Conservation (phyloP, 192 early-diverging fungal species). For the Backusella westeae region DNA sequence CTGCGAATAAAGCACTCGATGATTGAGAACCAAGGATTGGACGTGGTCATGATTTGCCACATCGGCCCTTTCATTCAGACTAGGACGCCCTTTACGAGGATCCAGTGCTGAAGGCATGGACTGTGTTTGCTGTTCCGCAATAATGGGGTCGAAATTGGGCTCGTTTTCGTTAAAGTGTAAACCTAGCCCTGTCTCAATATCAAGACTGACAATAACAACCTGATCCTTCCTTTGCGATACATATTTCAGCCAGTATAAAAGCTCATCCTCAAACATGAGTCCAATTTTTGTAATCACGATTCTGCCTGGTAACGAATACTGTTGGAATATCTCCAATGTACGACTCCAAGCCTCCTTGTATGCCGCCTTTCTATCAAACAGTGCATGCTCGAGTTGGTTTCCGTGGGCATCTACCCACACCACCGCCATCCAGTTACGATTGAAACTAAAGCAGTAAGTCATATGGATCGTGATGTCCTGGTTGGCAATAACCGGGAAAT, state of each 20-base stretch:
- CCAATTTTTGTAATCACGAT: conserved; percentile 46
- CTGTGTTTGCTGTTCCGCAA: background rate
- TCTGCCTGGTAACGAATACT: conserved; percentile 38
- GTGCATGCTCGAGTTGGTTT: conserved; percentile 41
- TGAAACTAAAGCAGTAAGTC: conserved; percentile 45
- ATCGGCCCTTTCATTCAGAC: background rate
- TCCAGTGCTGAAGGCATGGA: conserved; percentile 25
- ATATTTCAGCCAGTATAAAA: conserved; percentile 12
- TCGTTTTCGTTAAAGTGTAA: background rate
- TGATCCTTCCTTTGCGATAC: background rate
- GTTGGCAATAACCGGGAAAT: conserved; percentile 24
- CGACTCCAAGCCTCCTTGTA: conserved; percentile 44
- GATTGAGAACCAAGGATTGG: conserved; percentile 42
- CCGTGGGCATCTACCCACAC: conserved; percentile 49
- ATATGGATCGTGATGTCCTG: conserved; percentile 41
- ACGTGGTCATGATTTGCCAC: conserved; percentile 22
- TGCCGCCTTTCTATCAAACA: conserved; percentile 16
- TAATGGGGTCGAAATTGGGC: background rate
- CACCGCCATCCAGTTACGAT: conserved; percentile 43
- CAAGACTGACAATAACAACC: background rate
- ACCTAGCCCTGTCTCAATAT: background rate
- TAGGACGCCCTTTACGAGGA: conserved; percentile 1
- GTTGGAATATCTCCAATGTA: conserved; percentile 35
- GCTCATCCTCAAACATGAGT: conserved; percentile 39
- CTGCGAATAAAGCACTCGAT: conserved; percentile 41